A percentile compares a stretch with the other conserved stretches of the same genome.
These are phyloP conservation scores for Neurospora sp. DNA, from an alignment of 495 filamentous ascomycete species.

Conservation along the genomic window DNA sequence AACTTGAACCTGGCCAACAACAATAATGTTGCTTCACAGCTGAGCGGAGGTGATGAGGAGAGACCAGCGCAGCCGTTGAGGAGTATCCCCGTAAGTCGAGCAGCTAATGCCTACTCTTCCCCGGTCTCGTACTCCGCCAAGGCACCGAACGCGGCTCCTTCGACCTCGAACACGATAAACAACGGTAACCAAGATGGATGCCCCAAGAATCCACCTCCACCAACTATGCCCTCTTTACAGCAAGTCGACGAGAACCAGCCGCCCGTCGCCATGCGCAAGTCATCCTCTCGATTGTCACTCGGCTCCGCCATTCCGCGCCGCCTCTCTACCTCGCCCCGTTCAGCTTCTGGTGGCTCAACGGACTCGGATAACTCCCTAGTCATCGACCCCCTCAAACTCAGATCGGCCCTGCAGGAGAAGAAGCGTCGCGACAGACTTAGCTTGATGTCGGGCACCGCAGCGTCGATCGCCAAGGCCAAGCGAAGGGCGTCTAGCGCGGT, in stretches of 20 bases:
- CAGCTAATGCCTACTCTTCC: slow-evolving; percentile 31
- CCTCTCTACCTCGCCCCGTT: slow-evolving; percentile 14
- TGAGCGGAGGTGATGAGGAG: slow-evolving; percentile 23
- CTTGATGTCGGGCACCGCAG: slow-evolving; percentile 13
- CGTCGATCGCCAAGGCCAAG: slow-evolving; percentile 23
- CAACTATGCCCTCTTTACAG: slow-evolving; percentile 9
- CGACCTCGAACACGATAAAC: background rate
- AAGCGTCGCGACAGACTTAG: slow-evolving; percentile 34
- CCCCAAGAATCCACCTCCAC: slow-evolving; percentile 9
- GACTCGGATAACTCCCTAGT: slow-evolving; percentile 32
- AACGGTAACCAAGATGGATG: slow-evolving; percentile 7
- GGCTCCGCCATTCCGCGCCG: slow-evolving; percentile 1
- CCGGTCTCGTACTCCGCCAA: slow-evolving; percentile 5
- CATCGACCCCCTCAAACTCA: slow-evolving; percentile 35
- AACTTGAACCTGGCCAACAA: slow-evolving; percentile 48
- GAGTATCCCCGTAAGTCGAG: slow-evolving; percentile 28
- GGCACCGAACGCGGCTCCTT: background rate
- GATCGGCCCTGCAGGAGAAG: slow-evolving; percentile 33
- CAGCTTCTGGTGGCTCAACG: slow-evolving; percentile 9
- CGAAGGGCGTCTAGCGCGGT: slow-evolving; percentile 14
- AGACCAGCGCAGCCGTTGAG: slow-evolving; percentile 48
- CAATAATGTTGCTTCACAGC: background rate
- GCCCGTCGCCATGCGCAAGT: slow-evolving; percentile 5
- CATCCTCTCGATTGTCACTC: slow-evolving; percentile 23
- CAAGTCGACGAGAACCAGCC: slow-evolving; percentile 30